Base-by-base conservation (phyloP, 371 early-diverging fungal species). In the Blakeslea trispora region DNA sequence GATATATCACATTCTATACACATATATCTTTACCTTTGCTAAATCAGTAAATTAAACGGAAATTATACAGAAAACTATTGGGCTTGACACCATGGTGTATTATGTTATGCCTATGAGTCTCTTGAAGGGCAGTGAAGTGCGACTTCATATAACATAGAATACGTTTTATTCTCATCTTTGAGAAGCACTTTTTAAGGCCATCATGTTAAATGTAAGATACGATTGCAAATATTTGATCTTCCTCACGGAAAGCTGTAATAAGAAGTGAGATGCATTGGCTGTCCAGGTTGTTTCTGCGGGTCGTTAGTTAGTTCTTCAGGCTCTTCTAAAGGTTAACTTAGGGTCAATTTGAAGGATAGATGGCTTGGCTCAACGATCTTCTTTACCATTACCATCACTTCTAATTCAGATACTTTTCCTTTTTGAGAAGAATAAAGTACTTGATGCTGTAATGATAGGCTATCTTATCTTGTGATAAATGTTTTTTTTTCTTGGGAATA, bases 21-120 rank as follows among this genome's bases (percentile, higher is more conserved):
- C n/a, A n/a, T 28, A 3, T 22, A 43, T 22, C 35, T 19, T 18
- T 58, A 82, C 82, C 75, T 99, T 92, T 14, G 99, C 99, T 32
- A 99, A 77, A 4, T 99, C 99, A 99, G 69, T 99, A 99, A 18
- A 94, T 96, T 18, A 99, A 68, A 15, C 67, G 64, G 0, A 75
- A 59, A 58, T 91, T 82, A 67, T 91, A 99, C 13, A 99, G 72
- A 68, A 99, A 99, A 63, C 99, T 99, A 50, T 88, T 85, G 0
- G 99, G 99, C 69, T 99, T 99, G 45, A 99, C 82, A 67, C 99
- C 99, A 22, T 99, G 85, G 59, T 97, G 97, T 28, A 97, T 77
- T 42, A 93, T 88, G 5, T 78, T 71, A 19, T 77, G 71, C 13
- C 56, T 59, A 55, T 98, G 97, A 4, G 96, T 69, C 50, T 91